phyloP scores from a whole-genome alignment of 306 rosid species.

The Gastrolobium villosum region DNA sequence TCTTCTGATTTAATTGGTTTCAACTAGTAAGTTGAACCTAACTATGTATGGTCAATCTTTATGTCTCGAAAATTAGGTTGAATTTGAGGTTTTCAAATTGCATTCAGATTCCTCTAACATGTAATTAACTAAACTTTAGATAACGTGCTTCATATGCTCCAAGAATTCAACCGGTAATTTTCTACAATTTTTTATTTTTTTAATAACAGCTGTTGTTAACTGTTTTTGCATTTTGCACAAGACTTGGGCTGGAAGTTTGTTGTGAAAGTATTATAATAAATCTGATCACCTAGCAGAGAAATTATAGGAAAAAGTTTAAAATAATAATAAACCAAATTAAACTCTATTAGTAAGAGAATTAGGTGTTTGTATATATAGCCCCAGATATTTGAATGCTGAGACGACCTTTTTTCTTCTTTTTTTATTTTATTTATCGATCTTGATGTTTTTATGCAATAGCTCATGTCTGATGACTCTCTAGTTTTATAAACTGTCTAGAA shows the following conservation, averaged over 20 bases:
- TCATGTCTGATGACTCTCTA: conserved; percentile 2
- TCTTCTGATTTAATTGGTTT: conserved; percentile 22
- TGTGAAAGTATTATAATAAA: neutral
- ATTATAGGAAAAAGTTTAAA: neutral
- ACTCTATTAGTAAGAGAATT: conserved; percentile 25
- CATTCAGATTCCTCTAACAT: conserved; percentile 13
- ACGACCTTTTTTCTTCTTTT: neutral
- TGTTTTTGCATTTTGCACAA: conserved; percentile 1
- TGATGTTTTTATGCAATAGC: conserved; percentile 21
- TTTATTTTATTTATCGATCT: neutral
- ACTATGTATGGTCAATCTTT: conserved; percentile 10
- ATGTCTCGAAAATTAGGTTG: conserved; percentile 19
- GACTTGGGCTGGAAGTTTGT: conserved; percentile 15
- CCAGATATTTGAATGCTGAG: neutral
- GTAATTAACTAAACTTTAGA: neutral
- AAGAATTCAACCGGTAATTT: conserved; percentile 20
- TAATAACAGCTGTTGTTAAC: neutral
- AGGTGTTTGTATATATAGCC: neutral
- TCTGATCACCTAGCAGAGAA: neutral
- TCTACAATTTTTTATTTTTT: neutral
- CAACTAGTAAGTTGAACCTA: conserved; percentile 1
- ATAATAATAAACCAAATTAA: neutral
- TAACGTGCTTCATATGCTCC: conserved; percentile 22
- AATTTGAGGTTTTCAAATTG: conserved; percentile 20
- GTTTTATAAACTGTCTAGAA: conserved; percentile 40